Percentiles rank a stretch among this genome's conserved stretches.
These are phyloP conservation scores for Fraxinus sp. DNA, from an alignment of 305 asterid species.

Conservation along the genomic window DNA sequence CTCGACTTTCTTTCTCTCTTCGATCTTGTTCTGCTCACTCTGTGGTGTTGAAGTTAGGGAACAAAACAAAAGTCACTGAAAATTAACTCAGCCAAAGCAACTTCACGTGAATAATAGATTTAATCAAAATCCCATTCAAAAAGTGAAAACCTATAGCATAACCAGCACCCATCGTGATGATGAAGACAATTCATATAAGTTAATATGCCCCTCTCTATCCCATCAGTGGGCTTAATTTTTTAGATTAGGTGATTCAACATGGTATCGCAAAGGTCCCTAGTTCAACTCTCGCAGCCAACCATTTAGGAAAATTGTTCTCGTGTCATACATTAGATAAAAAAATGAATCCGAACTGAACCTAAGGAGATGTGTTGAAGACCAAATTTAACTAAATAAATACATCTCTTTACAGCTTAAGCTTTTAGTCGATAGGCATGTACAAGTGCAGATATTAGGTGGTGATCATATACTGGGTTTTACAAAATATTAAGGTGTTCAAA, in stretches of 20 bases:
- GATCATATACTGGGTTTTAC: not conserved
- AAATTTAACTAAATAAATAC: not conserved
- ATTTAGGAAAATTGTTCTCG: not conserved
- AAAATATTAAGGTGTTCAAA: not conserved
- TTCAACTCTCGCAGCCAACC: not conserved
- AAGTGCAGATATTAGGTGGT: not conserved
- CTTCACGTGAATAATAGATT: not conserved
- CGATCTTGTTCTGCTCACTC: slow-evolving; percentile 51
- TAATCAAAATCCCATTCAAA: not conserved
- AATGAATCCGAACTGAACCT: not conserved
- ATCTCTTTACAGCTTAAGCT: not conserved
- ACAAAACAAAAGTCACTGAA: not conserved
- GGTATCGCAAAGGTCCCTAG: not conserved
- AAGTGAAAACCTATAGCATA: not conserved
- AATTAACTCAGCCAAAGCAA: not conserved
- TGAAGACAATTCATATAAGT: not conserved
- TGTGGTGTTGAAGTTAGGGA: slow-evolving; percentile 24
- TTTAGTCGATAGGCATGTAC: not conserved
- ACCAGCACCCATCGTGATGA: not conserved
- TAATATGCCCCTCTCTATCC: not conserved
- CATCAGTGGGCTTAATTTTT: not conserved
- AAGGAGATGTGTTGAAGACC: not conserved
- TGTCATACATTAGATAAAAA: not conserved
- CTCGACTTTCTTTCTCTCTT: slow-evolving; percentile 50
- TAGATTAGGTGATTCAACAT: not conserved